Conservation (phyloP, 257 asterid genomes). For the Solanum verrucosum region DNA sequence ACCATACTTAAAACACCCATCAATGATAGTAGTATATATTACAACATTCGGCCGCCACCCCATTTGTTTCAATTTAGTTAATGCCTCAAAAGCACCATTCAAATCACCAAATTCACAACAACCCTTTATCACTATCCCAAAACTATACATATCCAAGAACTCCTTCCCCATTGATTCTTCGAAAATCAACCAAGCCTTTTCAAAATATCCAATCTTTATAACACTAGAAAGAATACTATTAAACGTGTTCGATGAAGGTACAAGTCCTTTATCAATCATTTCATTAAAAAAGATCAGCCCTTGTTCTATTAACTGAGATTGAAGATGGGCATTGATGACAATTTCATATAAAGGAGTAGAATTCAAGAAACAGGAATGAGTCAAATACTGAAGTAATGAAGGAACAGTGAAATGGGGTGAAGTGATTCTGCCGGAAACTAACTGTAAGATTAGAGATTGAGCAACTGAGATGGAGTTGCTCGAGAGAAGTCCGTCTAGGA, state of each 20-base stretch:
- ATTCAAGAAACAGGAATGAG: conserved; percentile 2
- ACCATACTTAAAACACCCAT: conserved; percentile 55
- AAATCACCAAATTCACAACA: conserved; percentile 48
- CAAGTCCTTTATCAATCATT: conserved; percentile 38
- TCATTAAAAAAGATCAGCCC: conserved; percentile 28
- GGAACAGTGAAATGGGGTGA: conserved; percentile 39
- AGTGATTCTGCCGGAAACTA: conserved; percentile 40
- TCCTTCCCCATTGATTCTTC: conserved; percentile 23
- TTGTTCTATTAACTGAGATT: conserved; percentile 25
- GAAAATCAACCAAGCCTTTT: conserved; percentile 36
- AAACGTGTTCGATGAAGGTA: conserved; percentile 37
- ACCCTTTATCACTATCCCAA: conserved; percentile 70
- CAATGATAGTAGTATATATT: conserved; percentile 55
- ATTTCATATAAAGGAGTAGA: conserved; percentile 38
- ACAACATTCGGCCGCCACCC: conserved; percentile 60
- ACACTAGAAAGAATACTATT: conserved; percentile 36
- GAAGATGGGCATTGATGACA: conserved; percentile 39
- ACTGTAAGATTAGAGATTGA: conserved; percentile 35
- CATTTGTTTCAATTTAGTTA: conserved; percentile 23
- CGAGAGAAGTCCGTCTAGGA: conserved; percentile 43
- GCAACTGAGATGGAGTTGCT: conserved; percentile 30
- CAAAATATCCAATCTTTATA: conserved; percentile 18
- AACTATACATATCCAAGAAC: conserved; percentile 47
- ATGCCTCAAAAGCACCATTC: conserved; percentile 35
- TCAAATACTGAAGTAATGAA: conserved; percentile 39